Evolutionary conservation across 2,329 filamentous ascomycete genomes (phyloP), one percentile per base, ranked within the genome.

Genomic region (Hypoxylon sp.): DNA sequence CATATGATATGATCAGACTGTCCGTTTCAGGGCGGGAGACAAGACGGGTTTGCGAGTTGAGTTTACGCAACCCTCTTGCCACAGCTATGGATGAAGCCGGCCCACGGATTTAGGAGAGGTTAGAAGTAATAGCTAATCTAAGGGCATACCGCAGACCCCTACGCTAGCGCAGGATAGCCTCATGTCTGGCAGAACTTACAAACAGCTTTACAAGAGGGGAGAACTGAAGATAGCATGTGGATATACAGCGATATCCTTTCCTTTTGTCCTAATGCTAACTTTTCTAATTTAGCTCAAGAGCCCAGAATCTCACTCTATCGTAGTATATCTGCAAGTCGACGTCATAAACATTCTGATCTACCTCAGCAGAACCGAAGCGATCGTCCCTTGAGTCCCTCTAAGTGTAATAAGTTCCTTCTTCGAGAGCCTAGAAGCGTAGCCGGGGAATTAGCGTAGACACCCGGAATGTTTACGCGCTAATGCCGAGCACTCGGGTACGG

Each of bases 401-500:
- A n/a, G 12, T n/a, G 12, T 14, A 34, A 14, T 5, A 23, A 32
- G n/a, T 21, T 23, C 4, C 14, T 27, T 19, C 19, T 29, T 8
- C 9, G n/a, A 14, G 5, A n/a, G 29, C 7, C 2, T 47, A 27
- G n/a, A 39, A 12, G n/a, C n/a, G 19, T 32, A 58, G 30, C 65
- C 65, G 59, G 32, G 27, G 58, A 68, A 63, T 61, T 63, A 54
- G 14, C 62, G 62, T 63, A 48, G 34, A 19, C 19, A 62, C 16
- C 66, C 67, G 66, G 46, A 59, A 45, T 39, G 57, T 64, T 62
- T 63, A 64, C 63, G 60, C 64, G 48, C 12, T 43, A 62, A 54
- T 53, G 63, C 67, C 63, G 63, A 64, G 51, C 14, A 11, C 41
- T 61, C 53, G 48, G 59, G 43, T 61, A 39, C 52, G 53, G 59